Conservation (phyloP, 495 filamentous ascomycete species). For the Penicillium subrubescens region DNA sequence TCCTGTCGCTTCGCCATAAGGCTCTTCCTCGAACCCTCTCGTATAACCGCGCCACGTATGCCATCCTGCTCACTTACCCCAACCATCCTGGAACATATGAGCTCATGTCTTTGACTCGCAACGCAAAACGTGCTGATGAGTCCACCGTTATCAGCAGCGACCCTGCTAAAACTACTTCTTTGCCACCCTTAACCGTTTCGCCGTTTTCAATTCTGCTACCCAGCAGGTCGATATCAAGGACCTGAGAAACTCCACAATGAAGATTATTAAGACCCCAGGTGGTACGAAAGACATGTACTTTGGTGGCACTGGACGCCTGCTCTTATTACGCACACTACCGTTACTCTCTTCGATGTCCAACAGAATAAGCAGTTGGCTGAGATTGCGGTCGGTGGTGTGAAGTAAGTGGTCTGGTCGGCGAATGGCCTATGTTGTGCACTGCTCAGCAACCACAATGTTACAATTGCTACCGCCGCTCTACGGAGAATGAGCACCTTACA, state of each 20-base stretch:
- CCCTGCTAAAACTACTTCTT: too few species aligned
- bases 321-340: conserved; percentile 86
- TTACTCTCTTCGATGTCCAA: conserved; percentile 95
- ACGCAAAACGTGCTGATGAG: too few species aligned
- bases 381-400: conserved; percentile 85
- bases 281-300: conserved; percentile 96
- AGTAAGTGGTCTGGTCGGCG: conserved; percentile 98
- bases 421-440: conserved; percentile 93
- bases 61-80: too few species aligned
- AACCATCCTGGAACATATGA: too few species aligned
- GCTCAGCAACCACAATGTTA: conserved; percentile 98
- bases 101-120: too few species aligned
- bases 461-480: conserved; percentile 91
- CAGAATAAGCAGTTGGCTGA: conserved; percentile 96
- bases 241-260: conserved; percentile 91
- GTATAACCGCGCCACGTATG: too few species aligned
- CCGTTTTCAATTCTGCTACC: conserved; percentile 82
- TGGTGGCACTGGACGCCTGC: conserved; percentile 88
- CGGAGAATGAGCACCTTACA: conserved; percentile 96
- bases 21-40: too few species aligned
- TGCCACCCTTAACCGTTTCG: conserved; percentile 94
- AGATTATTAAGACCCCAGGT: conserved; percentile 85
- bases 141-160: too few species aligned
- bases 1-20: too few species aligned
- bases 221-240: conserved; percentile 98